These are phyloP conservation scores for Pseudoturritis turrita DNA, from an alignment of 345 rosid genomes.

Conservation along the genomic window DNA sequence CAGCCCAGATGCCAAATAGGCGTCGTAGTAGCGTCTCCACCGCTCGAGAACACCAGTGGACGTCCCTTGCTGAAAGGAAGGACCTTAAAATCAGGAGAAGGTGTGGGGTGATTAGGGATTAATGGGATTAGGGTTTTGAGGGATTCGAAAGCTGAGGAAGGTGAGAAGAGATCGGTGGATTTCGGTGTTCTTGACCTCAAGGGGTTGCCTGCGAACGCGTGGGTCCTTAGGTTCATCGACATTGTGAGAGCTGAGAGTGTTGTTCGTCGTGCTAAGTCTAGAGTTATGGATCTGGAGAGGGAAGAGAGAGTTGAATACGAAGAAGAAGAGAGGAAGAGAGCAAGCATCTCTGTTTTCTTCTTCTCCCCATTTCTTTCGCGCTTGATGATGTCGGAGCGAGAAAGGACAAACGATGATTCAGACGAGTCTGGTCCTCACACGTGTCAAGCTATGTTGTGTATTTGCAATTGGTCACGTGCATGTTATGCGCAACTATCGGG, in stretches of 20 bases:
- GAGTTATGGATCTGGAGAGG: conserved; percentile 27
- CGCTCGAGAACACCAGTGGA: conserved; percentile 57
- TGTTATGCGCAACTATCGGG: too few species aligned
- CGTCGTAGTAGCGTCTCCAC: conserved; percentile 35
- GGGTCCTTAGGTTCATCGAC: conserved; percentile 55
- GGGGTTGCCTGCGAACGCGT: conserved; percentile 88
- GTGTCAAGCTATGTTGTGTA: not conserved
- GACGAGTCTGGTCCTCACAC: conserved; percentile 8
- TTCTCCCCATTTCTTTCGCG: not conserved
- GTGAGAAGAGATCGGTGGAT: conserved; percentile 52
- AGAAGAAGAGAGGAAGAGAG: conserved; percentile 28
- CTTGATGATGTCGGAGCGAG: conserved; percentile 12
- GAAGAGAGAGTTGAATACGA: conserved; percentile 19
- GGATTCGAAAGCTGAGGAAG: conserved; percentile 57
- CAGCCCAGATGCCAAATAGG: conserved; percentile 81
- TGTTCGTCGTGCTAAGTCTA: conserved; percentile 13
- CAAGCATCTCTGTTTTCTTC: conserved; percentile 31
- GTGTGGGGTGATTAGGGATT: conserved; percentile 33
- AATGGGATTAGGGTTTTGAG: conserved; percentile 49
- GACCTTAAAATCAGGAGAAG: conserved; percentile 61
- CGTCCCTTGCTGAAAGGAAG: conserved; percentile 78
- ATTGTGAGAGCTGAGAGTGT: conserved; percentile 37
- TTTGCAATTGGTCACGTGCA: not conserved
- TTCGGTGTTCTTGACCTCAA: conserved; percentile 56
- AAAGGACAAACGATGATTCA: conserved; percentile 4